Base-by-base conservation (phyloP, 2,329 filamentous ascomycete species). In the Fusarium sarcochroum region DNA sequence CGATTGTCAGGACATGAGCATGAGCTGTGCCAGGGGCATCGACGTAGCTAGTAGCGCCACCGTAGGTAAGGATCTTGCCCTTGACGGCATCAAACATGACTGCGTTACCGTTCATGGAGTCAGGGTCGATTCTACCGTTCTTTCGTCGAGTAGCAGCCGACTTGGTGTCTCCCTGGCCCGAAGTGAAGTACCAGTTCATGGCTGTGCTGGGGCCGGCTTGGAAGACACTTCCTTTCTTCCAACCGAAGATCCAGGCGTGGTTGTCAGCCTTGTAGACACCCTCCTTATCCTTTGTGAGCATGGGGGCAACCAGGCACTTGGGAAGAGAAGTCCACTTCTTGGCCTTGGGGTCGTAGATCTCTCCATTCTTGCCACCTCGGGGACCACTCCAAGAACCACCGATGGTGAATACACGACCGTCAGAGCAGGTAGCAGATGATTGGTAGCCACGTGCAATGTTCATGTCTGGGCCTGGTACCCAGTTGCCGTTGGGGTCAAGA, bases 51-150 rank as follows among this genome's bases (percentile, higher is more conserved):
- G 80, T 76, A 1, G 82, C 76, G 6, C 87, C 87, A 14, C 87
- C 87, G 7, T 81, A 76, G 0, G 84, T 82, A 11, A 89, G 76
- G 25, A 89, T 88, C 75, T 87, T 86, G 21, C 87, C 87, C 4
- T 82, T 81, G 55, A 86, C 81, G 32, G 86, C 86, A 68, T 89
- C 87, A 63, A 84, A 89, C 86, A 89, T 88, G 63, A 86, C 81
- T 9, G 82, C 82, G 51, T 82, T 83, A 8, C 86, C 87, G 62
- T 80, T 83, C 87, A 89, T 89, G 5, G 85, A 82, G 10, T 80
- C 74, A 40, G 82, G 82, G 8, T 79, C 78, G 32, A 76, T 76
- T 14, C 85, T 65, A 2, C 71, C 62, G 78, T 67, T 76, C 1
- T 11, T 72, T 64, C 5, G 68, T 69, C 17, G 80, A 73, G 15